phyloP scores from a whole-genome alignment of 805 yeast species.

The Myxozyma neglecta region DNA sequence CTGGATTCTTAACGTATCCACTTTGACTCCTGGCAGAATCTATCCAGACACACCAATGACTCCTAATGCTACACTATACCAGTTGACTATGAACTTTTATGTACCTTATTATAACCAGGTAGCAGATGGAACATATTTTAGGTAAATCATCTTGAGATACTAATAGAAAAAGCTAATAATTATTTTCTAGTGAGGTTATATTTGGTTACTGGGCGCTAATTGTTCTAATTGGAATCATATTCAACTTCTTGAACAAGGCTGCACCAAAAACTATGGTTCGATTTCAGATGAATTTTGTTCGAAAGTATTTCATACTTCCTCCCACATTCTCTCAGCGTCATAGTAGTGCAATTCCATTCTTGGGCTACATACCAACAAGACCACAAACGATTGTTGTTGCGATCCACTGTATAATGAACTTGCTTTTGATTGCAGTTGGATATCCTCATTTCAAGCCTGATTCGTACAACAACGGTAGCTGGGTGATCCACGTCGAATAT shows the following conservation, averaged over 20 bases:
- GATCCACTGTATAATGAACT: slow-evolving; percentile 2
- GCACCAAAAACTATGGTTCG: not conserved
- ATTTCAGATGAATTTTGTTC: not conserved
- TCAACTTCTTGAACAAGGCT: slow-evolving; percentile 1
- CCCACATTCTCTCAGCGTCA: slow-evolving; percentile 10
- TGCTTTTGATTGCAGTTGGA: slow-evolving; percentile 1
- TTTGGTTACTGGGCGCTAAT: slow-evolving; percentile 11
- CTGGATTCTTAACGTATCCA: not conserved
- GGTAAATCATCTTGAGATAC: not conserved
- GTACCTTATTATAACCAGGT: not conserved
- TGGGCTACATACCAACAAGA: slow-evolving; percentile 20
- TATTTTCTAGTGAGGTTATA: slow-evolving; percentile 33
- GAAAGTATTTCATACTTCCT: slow-evolving; percentile 13
- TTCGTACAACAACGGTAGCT: not conserved
- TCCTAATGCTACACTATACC: not conserved
- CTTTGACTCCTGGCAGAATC: slow-evolving; percentile 31
- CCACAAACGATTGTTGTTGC: slow-evolving; percentile 10
- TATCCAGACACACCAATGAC: slow-evolving; percentile 42
- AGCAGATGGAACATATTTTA: slow-evolving; percentile 1
- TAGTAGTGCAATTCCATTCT: not conserved
- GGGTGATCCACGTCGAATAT: not conserved
- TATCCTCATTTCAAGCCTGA: not conserved
- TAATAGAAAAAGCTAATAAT: slow-evolving; percentile 26
- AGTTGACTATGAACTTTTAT: not conserved
- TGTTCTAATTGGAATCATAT: slow-evolving; percentile 1